These are phyloP conservation scores for Erythrophleum ivorense DNA, from an alignment of 331 rosid species.

Conservation along the genomic window DNA sequence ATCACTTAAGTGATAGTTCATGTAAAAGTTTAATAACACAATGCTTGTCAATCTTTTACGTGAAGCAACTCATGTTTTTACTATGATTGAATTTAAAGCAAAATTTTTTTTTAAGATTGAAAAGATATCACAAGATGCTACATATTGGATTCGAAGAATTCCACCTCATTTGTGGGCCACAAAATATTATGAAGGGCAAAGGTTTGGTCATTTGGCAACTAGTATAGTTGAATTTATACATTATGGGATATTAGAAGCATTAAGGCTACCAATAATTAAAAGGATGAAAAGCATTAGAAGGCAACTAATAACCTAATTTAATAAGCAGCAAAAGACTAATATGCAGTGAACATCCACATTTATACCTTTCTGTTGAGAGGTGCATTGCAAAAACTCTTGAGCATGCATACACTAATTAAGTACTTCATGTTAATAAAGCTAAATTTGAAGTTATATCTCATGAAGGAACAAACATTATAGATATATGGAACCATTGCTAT, in stretches of 20 bases:
- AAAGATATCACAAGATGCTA: conserved; percentile 90
- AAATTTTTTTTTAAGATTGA: conserved; percentile 74
- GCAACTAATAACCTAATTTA: conserved; percentile 95
- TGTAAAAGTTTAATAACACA: conserved; percentile 85
- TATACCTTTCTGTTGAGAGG: conserved; percentile 83
- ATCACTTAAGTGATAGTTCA: conserved; percentile 86
- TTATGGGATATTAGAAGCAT: conserved; percentile 83
- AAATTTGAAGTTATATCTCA: conserved; percentile 92
- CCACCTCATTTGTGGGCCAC: conserved; percentile 97
- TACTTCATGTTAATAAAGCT: conserved; percentile 91
- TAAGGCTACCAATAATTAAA: conserved; percentile 88
- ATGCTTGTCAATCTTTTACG: conserved; percentile 82
- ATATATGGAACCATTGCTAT: conserved; percentile 85
- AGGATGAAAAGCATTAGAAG: conserved; percentile 97
- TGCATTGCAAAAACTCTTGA: conserved; percentile 85
- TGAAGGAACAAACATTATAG: conserved; percentile 80
- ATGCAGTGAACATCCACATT: conserved; percentile 97
- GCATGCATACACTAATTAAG: conserved; percentile 83
- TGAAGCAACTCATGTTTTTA: conserved; percentile 89
- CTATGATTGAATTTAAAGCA: conserved; percentile 80
- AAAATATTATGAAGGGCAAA: conserved; percentile 85
- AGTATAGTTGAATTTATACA: conserved; percentile 75
- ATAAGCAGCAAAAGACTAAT: conserved; percentile 84
- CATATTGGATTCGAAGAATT: conserved; percentile 79
- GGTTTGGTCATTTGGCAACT: conserved; percentile 89